Percentiles rank a stretch among this genome's conserved stretches.
Evolutionary conservation across 306 rosid genomes (phyloP).

Genomic region (Ammopiptanthus mongolicus): DNA sequence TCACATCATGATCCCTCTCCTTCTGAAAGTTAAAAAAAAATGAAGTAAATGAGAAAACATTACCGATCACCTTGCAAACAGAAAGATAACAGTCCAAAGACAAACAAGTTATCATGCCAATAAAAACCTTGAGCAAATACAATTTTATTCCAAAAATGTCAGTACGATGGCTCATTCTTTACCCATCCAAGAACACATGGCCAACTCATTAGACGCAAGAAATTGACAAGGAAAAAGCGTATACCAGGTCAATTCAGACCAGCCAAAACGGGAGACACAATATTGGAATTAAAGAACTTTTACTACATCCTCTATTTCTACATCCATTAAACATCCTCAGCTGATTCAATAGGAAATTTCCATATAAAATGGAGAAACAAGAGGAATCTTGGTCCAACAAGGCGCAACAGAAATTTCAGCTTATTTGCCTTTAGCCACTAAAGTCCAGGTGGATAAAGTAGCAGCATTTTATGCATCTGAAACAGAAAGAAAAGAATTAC

Average conservation of each 20-base stretch:
- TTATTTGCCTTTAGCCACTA: constrained; percentile 18
- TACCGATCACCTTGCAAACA: background rate
- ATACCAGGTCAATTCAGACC: background rate
- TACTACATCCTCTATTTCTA: background rate
- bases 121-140: background rate
- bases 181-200: background rate
- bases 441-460: background rate
- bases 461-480: constrained; percentile 23
- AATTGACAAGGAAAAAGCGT: background rate
- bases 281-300: background rate
- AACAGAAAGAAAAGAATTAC: constrained; percentile 13
- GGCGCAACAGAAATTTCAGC: constrained; percentile 24
- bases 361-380: background rate
- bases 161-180: background rate
- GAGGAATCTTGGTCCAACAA: background rate
- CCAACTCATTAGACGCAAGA: background rate
- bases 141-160: background rate
- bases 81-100: background rate
- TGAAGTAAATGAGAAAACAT: background rate
- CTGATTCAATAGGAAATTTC: constrained; percentile 7
- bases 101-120: background rate
- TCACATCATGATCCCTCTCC: constrained; percentile 41
- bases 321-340: background rate
- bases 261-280: background rate
- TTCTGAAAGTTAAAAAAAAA: constrained; percentile 36